phyloP scores from a whole-genome alignment of 345 rosid genomes.

The Pugionium dolabratum region DNA sequence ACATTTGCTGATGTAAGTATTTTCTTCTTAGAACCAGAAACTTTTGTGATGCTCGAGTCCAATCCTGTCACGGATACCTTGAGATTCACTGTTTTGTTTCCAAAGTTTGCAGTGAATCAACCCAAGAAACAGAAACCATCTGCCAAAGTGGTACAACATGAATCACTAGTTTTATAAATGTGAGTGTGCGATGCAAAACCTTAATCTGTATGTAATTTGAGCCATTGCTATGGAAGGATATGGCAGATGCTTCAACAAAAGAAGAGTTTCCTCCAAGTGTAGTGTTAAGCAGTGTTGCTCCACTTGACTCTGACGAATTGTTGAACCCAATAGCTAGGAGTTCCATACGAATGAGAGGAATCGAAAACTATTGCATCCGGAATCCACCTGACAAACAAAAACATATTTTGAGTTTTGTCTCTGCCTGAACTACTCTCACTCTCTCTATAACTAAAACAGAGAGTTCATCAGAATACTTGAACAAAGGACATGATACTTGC shows the following conservation, averaged over 20 bases:
- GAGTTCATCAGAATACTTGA: conserved; percentile 48
- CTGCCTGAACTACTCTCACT: conserved; percentile 9
- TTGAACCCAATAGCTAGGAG: conserved; percentile 97
- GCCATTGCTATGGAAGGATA: conserved; percentile 51
- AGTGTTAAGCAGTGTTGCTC: conserved; percentile 63
- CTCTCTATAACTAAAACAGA: conserved; percentile 10
- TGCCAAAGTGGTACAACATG: background rate
- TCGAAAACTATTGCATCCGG: conserved; percentile 92
- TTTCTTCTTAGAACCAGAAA: conserved; percentile 55
- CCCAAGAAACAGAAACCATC: conserved; percentile 11
- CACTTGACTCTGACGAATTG: conserved; percentile 76
- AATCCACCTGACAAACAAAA: conserved; percentile 54
- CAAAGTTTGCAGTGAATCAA: conserved; percentile 58
- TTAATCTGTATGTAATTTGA: conserved; percentile 61
- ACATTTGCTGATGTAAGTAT: conserved; percentile 57
- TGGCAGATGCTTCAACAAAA: conserved; percentile 65
- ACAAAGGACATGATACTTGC: conserved; percentile 65
- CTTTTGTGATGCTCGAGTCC: conserved; percentile 44
- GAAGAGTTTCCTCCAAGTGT: conserved; percentile 50
- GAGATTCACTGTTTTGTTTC: conserved; percentile 49
- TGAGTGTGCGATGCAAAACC: conserved; percentile 40
- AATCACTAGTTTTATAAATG: background rate
- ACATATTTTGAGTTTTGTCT: background rate
- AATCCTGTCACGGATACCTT: conserved; percentile 54
- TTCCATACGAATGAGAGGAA: conserved; percentile 72